Evolutionary conservation across 2,329 filamentous ascomycete species (phyloP).

Genomic region (Blastomyces emzantsi): DNA sequence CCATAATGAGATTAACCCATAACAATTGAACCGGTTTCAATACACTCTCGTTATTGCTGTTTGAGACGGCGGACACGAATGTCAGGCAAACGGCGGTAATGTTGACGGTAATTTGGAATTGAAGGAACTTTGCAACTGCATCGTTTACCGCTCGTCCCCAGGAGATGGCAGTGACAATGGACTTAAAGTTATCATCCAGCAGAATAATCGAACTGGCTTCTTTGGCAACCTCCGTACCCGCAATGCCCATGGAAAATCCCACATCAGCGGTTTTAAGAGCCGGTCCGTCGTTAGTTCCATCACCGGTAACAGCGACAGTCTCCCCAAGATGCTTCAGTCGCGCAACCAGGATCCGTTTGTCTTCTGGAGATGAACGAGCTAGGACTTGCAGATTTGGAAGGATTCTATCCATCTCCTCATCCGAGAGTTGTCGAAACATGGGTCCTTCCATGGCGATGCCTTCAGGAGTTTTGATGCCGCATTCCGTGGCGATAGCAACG

Average conservation of each 20-base stretch:
- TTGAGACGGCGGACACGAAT: slow-evolving; percentile 77
- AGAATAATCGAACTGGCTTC: slow-evolving; percentile 61
- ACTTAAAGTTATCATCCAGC: slow-evolving; percentile 56
- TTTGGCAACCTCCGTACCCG: slow-evolving; percentile 59
- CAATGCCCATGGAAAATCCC: slow-evolving; percentile 60
- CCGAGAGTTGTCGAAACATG: slow-evolving; percentile 53
- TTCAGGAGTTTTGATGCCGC: slow-evolving; percentile 54
- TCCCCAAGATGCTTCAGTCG: slow-evolving; percentile 55
- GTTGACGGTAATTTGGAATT: slow-evolving; percentile 67
- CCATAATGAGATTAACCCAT: slow-evolving; percentile 98
- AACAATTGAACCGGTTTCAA: slow-evolving; percentile 83
- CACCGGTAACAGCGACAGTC: slow-evolving; percentile 55
- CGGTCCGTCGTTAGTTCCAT: slow-evolving; percentile 58
- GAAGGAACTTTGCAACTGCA: slow-evolving; percentile 58
- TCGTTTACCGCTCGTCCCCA: slow-evolving; percentile 64
- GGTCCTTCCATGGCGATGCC: slow-evolving; percentile 61
- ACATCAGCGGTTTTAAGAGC: slow-evolving; percentile 58
- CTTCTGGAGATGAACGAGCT: slow-evolving; percentile 57
- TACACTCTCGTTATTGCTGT: slow-evolving; percentile 59
- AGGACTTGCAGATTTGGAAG: slow-evolving; percentile 55
- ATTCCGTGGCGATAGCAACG: slow-evolving; percentile 63
- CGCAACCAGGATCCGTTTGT: slow-evolving; percentile 56
- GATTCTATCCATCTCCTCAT: slow-evolving; percentile 49
- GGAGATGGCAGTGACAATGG: slow-evolving; percentile 57
- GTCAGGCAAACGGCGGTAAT: slow-evolving; percentile 81